These are phyloP conservation scores for Chenopodium quinoa DNA, from an alignment of 148 eudicot species.

Conservation along the genomic window DNA sequence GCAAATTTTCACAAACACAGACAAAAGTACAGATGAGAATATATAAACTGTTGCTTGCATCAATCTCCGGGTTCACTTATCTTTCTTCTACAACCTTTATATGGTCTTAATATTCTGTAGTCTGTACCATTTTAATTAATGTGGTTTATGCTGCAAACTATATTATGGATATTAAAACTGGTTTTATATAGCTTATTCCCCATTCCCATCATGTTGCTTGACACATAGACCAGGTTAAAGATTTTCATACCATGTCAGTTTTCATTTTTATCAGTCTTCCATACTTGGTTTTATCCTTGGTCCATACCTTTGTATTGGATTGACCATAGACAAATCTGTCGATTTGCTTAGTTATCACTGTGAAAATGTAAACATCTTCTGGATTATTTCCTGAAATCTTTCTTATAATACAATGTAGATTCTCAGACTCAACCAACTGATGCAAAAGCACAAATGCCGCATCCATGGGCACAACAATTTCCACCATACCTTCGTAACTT, in stretches of 20 bases:
- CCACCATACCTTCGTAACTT: constrained; percentile 54
- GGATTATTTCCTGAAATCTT: background rate
- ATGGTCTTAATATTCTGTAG: background rate
- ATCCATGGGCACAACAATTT: constrained; percentile 53
- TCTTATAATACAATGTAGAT: constrained; percentile 29
- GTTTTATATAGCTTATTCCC: background rate
- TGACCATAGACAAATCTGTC: background rate
- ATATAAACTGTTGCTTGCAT: background rate
- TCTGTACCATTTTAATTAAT: background rate
- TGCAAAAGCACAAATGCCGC: constrained; percentile 46
- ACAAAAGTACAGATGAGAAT: background rate
- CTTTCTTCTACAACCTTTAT: background rate
- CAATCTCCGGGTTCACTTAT: background rate
- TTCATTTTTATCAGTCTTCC: background rate
- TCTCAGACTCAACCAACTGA: constrained; percentile 41
- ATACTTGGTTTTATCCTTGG: background rate
- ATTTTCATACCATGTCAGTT: background rate
- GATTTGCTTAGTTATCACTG: background rate
- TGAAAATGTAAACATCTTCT: background rate
- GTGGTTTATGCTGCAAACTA: background rate
- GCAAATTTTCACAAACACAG: background rate
- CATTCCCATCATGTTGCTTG: background rate
- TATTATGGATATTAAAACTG: background rate
- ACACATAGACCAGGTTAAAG: background rate
- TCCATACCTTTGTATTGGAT: background rate